These are phyloP conservation scores for Pseudohalonectria lignicola DNA, from an alignment of 2,329 filamentous ascomycete genomes.

Conservation along the genomic window DNA sequence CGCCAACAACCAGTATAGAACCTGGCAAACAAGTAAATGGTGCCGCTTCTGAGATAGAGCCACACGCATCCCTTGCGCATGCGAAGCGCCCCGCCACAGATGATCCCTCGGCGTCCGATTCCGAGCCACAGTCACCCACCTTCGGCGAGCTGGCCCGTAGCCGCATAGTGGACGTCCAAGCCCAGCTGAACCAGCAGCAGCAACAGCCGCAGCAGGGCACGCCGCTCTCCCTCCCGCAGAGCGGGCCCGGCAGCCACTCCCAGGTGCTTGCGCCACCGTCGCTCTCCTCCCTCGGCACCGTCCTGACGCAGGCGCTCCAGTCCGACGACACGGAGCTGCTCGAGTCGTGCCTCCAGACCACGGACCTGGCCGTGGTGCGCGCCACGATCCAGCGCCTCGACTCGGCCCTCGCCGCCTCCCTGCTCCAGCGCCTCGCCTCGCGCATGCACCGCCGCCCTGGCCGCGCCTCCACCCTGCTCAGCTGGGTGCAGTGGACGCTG, in stretches of 20 bases:
- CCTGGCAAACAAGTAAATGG: neutral
- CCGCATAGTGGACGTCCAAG: slow-evolving; percentile 2
- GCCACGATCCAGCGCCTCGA: slow-evolving; percentile 86
- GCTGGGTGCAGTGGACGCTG: slow-evolving; percentile 93
- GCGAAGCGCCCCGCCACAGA: slow-evolving; percentile 17
- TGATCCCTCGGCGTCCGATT: slow-evolving; percentile 22
- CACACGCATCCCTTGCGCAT: too few relatives aligned
- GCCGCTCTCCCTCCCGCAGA: slow-evolving; percentile 17
- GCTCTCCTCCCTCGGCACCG: slow-evolving; percentile 75
- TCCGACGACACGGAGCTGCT: slow-evolving; percentile 86
- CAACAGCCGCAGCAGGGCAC: slow-evolving; percentile 17
- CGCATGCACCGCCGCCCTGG: slow-evolving; percentile 80
- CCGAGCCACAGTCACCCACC: slow-evolving; percentile 48
- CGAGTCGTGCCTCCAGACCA: slow-evolving; percentile 81
- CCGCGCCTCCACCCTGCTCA: slow-evolving; percentile 79
- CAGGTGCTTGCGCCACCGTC: slow-evolving; percentile 46
- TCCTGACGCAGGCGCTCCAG: slow-evolving; percentile 85
- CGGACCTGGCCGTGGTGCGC: slow-evolving; percentile 65
- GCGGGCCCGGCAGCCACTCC: slow-evolving; percentile 14
- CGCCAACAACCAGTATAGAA: neutral
- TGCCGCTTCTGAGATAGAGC: too few relatives aligned
- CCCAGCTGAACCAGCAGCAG: slow-evolving; percentile 10
- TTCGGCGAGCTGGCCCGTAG: slow-evolving; percentile 75
- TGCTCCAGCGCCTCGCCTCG: slow-evolving; percentile 78
- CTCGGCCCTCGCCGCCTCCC: slow-evolving; percentile 65